Percentiles rank a stretch among this genome's conserved stretches.
These are phyloP conservation scores for Amaranthus tricolor DNA, from an alignment of 179 eudicot species.

Conservation along the genomic window DNA sequence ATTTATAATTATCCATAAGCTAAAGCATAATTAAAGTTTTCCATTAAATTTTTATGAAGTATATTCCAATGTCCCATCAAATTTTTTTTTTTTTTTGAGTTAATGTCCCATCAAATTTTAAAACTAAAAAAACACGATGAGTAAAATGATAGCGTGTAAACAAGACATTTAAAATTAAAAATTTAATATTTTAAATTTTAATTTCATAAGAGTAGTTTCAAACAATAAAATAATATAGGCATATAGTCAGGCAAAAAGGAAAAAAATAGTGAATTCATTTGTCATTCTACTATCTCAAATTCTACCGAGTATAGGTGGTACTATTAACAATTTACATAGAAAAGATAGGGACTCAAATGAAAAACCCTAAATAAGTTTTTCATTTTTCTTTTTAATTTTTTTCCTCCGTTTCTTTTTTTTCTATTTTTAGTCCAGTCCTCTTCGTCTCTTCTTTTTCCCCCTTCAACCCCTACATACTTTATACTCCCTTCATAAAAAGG, in stretches of 20 bases:
- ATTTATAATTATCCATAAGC: no score
- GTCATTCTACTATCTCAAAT: slow-evolving; percentile 8
- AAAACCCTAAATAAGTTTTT: slow-evolving; percentile 25
- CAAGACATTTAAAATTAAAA: no score
- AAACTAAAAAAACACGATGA: no score
- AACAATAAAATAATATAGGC: no score
- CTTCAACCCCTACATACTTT: slow-evolving; percentile 2
- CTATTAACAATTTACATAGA: slow-evolving; percentile 29
- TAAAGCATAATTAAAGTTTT: no score
- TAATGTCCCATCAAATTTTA: no score
- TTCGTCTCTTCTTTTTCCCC: slow-evolving; percentile 13
- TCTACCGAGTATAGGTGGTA: slow-evolving; percentile 2
- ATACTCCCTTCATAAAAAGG: slow-evolving; percentile 29
- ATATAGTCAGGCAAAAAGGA: background rate
- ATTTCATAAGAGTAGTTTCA: no score
- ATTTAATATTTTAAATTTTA: no score
- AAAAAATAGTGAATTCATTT: slow-evolving; percentile 1
- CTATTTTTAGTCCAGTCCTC: background rate
- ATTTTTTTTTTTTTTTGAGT: no score
- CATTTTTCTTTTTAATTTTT: background rate
- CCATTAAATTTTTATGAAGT: no score
- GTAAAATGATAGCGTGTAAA: no score
- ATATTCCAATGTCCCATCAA: no score
- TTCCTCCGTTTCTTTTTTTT: background rate
- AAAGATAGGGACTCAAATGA: slow-evolving; percentile 17